Evolutionary conservation across 805 yeast species (phyloP).

Genomic region (Kregervanrija delftensis): DNA sequence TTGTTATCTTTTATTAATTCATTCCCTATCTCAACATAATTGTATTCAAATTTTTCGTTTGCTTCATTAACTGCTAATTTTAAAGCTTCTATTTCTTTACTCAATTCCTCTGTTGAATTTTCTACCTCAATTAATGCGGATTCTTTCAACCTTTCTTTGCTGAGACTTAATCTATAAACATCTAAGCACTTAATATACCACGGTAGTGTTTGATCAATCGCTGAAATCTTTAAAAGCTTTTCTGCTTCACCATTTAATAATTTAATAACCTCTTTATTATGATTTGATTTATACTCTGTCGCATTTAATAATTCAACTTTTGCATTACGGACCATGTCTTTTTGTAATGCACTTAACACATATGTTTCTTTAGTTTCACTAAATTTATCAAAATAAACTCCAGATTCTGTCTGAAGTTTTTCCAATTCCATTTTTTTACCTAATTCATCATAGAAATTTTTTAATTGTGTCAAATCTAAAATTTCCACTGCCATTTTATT

Average conservation of each 20-base stretch:
- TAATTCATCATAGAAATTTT: slow-evolving; percentile 12
- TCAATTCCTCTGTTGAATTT: slow-evolving; percentile 11
- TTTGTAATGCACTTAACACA: slow-evolving; percentile 23
- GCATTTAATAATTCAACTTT: slow-evolving; percentile 23
- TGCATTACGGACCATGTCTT: slow-evolving; percentile 17
- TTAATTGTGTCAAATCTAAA: slow-evolving; percentile 16
- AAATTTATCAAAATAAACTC: slow-evolving; percentile 26
- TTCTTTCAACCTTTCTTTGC: slow-evolving; percentile 10
- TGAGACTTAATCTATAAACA: slow-evolving; percentile 16
- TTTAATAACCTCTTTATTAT: slow-evolving; percentile 9
- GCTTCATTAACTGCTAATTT: slow-evolving; percentile 18
- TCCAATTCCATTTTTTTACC: slow-evolving; percentile 19
- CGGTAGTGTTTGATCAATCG: slow-evolving; percentile 21
- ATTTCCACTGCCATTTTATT: slow-evolving; percentile 18
- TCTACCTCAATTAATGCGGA: slow-evolving; percentile 6
- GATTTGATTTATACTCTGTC: slow-evolving; percentile 19
- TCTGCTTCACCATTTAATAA: slow-evolving; percentile 6
- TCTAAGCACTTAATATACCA: slow-evolving; percentile 22
- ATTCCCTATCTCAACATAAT: slow-evolving; percentile 16
- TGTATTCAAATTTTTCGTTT: slow-evolving; percentile 21
- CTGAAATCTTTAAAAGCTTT: slow-evolving; percentile 8
- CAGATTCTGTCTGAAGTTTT: slow-evolving; percentile 20
- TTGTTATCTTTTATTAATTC: background rate
- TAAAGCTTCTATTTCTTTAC: slow-evolving; percentile 15
- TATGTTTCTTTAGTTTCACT: slow-evolving; percentile 19